Evolutionary conservation across 495 filamentous ascomycete genomes (phyloP).

Genomic region (Sordaria brevicollis): DNA sequence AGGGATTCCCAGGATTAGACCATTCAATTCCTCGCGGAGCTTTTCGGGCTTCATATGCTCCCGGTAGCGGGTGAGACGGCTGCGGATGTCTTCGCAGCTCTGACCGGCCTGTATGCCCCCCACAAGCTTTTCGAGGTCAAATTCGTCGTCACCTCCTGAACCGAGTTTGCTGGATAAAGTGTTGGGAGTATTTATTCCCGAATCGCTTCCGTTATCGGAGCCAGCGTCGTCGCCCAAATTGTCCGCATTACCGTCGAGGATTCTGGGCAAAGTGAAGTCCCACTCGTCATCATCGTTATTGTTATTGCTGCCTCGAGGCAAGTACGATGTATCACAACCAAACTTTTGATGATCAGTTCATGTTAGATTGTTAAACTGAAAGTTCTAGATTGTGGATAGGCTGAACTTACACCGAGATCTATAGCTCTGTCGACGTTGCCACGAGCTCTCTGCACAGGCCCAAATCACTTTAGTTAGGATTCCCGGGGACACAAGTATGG

Average conservation of each 20-base stretch:
- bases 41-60: constrained; percentile 3
- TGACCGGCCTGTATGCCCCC: constrained; percentile 19
- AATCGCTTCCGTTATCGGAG: background rate
- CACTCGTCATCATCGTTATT: background rate
- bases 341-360: background rate
- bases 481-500: background rate
- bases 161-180: background rate
- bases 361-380: background rate
- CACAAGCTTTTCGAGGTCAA: constrained; percentile 12
- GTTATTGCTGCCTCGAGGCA: background rate
- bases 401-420: background rate
- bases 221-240: background rate
- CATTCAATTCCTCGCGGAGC: constrained; percentile 20
- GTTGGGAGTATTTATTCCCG: background rate
- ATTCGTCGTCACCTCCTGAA: constrained; percentile 1
- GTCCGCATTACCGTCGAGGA: background rate
- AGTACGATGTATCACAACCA: background rate
- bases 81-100: constrained; percentile 4
- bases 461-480: background rate
- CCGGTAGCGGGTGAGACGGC: constrained; percentile 18
- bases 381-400: background rate
- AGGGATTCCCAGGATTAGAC: constrained; percentile 23
- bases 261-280: background rate
- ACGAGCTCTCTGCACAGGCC: background rate
- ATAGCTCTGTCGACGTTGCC: background rate